Base-by-base conservation (phyloP, 306 rosid genomes). In the Lupinus albus region DNA sequence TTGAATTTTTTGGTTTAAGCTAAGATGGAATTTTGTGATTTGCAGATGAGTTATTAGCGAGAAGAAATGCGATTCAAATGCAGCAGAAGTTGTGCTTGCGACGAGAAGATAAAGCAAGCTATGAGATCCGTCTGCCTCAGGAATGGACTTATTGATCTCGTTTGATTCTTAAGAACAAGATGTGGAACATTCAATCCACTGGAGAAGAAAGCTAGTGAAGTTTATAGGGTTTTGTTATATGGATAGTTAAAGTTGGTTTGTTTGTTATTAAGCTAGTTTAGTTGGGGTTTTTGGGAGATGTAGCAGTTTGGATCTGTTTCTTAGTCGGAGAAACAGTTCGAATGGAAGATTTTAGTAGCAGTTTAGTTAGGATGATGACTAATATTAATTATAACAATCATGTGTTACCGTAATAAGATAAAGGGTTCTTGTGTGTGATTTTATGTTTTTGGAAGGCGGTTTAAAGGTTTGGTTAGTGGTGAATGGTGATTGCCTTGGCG, bases 121-220 rank as follows among this genome's bases (percentile, higher is more conserved):
- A 78, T 36, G 98, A 89, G 62, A 15, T 63, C n/a, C 80, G 86
- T 18, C 51, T 89, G 8, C 98, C 98, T 1, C 89, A 84, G 52
- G 98, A 92, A 14, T 92, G 98, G 98, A 87, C 92, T 1, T 92
- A 92, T 21, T 55, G 61, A 83, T 2, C 68, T 50, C 47, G 8
- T 58, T n/a, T 13, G 66, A 51, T 10, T 6, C 28, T 45, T 18
- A 1, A 9, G n/a, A 36, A n/a, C 14, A 75, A 1, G 25, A 20
- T 20, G 25, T 1, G 1, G 2, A 20, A 20, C 25, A 20, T 71
- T 57, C 67, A 38, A 60, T 6, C 13, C 18, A 33, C 12, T 44
- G 76, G 53, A 48, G 67, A 46, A 61, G 35, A 11, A 11, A 20
- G 25, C 25, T 54, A 80, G 76, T 74, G 73, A 58, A 69, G n/a